phyloP scores from a whole-genome alignment of 2,329 filamentous ascomycete genomes.

The Coniochaeta pulveracea region DNA sequence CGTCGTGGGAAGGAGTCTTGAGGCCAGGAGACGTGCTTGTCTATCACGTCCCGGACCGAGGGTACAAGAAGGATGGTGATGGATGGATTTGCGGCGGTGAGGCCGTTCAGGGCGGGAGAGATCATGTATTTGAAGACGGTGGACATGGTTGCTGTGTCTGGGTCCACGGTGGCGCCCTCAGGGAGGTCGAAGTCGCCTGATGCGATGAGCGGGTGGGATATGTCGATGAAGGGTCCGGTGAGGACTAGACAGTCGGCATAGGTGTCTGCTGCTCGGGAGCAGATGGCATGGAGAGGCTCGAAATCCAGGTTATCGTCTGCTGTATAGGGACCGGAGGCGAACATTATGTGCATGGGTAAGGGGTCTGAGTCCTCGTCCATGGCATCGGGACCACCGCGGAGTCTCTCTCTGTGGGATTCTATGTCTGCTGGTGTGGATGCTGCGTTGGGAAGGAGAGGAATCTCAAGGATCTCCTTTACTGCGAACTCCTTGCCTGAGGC shows the following conservation, averaged over 20 bases:
- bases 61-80: conserved; percentile 77
- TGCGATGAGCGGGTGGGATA: conserved; percentile 80
- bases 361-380: conserved; percentile 49
- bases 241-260: conserved; percentile 73
- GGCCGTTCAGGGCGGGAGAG: conserved; percentile 58
- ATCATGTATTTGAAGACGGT: conserved; percentile 79
- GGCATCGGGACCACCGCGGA: conserved; percentile 52
- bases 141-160: conserved; percentile 67
- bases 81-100: conserved; percentile 58
- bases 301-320: conserved; percentile 87
- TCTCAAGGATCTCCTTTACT: conserved; percentile 62
- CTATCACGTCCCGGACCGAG: conserved; percentile 70
- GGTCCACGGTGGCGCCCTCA: conserved; percentile 53
- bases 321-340: conserved; percentile 83
- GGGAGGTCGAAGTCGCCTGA: conserved; percentile 69
- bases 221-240: conserved; percentile 79
- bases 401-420: conserved; percentile 55
- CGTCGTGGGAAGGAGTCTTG: conserved; percentile 50
- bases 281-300: conserved; percentile 73
- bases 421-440: conserved; percentile 58
- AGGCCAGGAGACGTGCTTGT: conserved; percentile 80
- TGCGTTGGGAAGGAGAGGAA: conserved; percentile 64
- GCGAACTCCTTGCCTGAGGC: conserved; percentile 74
- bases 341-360: conserved; percentile 62
- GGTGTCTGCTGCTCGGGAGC: conserved; percentile 61